These are phyloP conservation scores for Phaeosphaeria sp. DNA, from an alignment of 2,329 filamentous ascomycete species.

Conservation along the genomic window DNA sequence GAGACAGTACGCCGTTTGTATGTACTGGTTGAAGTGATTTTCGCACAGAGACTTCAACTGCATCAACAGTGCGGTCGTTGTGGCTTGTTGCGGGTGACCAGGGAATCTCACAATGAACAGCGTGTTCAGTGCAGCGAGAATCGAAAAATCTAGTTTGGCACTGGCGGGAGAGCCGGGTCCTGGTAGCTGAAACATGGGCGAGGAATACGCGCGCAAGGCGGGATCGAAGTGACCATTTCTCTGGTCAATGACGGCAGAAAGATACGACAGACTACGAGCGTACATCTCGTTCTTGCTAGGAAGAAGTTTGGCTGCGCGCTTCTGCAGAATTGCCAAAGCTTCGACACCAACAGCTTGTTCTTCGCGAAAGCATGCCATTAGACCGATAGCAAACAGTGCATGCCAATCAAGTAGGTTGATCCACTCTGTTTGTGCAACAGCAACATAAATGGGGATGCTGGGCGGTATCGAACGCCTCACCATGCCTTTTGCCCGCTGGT, in stretches of 20 bases:
- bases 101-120: conserved; percentile 54
- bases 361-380: conserved; percentile 72
- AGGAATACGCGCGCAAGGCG: conserved; percentile 72
- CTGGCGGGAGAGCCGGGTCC: conserved; percentile 26
- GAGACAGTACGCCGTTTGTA: conserved; percentile 79
- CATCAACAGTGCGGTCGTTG: conserved; percentile 67
- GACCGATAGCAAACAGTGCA: conserved; percentile 72
- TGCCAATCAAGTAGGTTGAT: conserved; percentile 71
- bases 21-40: conserved; percentile 74
- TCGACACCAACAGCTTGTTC: conserved; percentile 64
- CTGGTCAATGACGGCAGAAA: conserved; percentile 77
- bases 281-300: conserved; percentile 51
- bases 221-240: conserved; percentile 74
- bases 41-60: conserved; percentile 71
- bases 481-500: conserved; percentile 56
- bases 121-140: conserved; percentile 57
- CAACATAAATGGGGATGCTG: conserved; percentile 28
- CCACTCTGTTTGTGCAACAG: conserved; percentile 62
- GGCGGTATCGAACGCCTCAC: conserved; percentile 25
- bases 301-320: conserved; percentile 50
- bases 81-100: conserved; percentile 53
- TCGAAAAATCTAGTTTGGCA: conserved; percentile 50
- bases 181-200: conserved; percentile 64
- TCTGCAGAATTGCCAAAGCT: conserved; percentile 26
- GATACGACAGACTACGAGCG: conserved; percentile 69